phyloP scores from a whole-genome alignment of 2,329 filamentous ascomycete species.

The Apiospora rasikravindrae region DNA sequence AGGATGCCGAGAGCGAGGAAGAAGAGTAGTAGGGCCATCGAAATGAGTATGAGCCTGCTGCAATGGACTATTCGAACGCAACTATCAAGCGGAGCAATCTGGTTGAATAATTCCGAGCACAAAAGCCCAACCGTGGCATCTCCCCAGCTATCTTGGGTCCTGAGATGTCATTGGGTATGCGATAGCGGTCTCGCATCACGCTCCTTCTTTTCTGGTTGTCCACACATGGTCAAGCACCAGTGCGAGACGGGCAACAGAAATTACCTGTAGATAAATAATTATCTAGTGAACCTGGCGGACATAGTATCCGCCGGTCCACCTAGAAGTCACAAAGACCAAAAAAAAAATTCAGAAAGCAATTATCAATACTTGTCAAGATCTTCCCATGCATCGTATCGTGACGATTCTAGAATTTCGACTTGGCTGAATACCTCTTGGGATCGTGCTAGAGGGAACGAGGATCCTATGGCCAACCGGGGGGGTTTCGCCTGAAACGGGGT shows the following conservation, averaged over 20 bases:
- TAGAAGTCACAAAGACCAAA: constrained; percentile 9
- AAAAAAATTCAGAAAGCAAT: constrained; percentile 20
- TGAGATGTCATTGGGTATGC: constrained; percentile 16
- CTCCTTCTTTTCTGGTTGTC: not conserved
- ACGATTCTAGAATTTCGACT: not conserved
- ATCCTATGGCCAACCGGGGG: not conserved
- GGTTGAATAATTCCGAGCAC: constrained; percentile 2
- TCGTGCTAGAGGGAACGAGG: not conserved
- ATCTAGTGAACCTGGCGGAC: not conserved
- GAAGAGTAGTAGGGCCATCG: constrained; percentile 46
- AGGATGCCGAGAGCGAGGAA: constrained; percentile 62
- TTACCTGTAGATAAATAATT: constrained; percentile 11
- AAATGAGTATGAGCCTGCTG: not conserved
- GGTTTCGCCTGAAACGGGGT: not conserved
- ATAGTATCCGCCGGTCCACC: not conserved
- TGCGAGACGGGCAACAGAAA: not conserved
- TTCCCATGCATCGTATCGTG: not conserved
- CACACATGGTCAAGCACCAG: not conserved
- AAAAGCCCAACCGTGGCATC: constrained; percentile 2
- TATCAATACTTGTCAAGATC: not conserved
- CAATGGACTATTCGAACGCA: not conserved
- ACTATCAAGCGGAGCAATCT: not conserved
- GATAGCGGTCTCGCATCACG: constrained; percentile 15
- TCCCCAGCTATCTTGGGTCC: not conserved
- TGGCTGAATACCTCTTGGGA: not conserved